Evolutionary conservation across 2,329 filamentous ascomycete genomes (phyloP).

Genomic region (Fusarium tanahbumbuense): DNA sequence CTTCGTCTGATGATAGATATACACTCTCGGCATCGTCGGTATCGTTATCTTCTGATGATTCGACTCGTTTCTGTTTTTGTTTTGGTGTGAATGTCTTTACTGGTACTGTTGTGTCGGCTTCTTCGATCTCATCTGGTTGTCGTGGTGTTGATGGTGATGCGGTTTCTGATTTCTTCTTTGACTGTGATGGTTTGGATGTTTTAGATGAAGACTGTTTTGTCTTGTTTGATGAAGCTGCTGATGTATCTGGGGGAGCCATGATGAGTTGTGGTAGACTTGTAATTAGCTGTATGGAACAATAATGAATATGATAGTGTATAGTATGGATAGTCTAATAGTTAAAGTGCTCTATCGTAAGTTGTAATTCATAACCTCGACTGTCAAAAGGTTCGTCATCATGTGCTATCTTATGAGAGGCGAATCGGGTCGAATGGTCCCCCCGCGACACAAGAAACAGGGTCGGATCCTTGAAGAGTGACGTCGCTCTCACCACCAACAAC

Average conservation of each 20-base stretch:
- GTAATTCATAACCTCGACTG: constrained; percentile 8
- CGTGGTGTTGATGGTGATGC: constrained; percentile 1
- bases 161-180: constrained; percentile 4
- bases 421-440: constrained; percentile 39
- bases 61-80: constrained; percentile 9
- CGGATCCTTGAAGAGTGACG: constrained; percentile 43
- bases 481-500: constrained; percentile 28
- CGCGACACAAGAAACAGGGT: constrained; percentile 42
- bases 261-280: neutral
- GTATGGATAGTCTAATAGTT: neutral
- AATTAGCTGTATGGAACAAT: neutral
- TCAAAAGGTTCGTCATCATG: constrained; percentile 42
- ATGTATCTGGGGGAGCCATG: constrained; percentile 18
- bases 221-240: constrained; percentile 20
- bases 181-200: constrained; percentile 1
- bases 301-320: neutral
- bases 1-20: constrained; percentile 36
- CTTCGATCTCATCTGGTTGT: constrained; percentile 38
- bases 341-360: neutral
- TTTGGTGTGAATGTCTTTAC: constrained; percentile 15
- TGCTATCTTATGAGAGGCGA: constrained; percentile 33
- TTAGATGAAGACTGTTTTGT: constrained; percentile 6
- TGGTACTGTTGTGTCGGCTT: constrained; percentile 18
- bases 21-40: constrained; percentile 38
- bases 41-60: constrained; percentile 19